Conservation (phyloP, 2,329 filamentous ascomycete species). For the Penicillium oxalicum region DNA sequence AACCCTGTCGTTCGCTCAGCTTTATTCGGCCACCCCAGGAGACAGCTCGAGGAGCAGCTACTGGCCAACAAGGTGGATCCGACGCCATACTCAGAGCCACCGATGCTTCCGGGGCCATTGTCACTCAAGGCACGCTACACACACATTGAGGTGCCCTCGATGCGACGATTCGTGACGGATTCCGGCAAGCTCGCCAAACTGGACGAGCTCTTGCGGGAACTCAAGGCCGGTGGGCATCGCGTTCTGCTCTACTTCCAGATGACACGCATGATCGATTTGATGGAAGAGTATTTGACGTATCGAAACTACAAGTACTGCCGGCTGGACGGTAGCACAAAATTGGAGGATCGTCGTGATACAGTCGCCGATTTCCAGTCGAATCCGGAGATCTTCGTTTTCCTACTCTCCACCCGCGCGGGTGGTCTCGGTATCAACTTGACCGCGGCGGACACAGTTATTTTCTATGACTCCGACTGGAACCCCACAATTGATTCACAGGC, state of each 20-base stretch:
- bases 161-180: slow-evolving; percentile 96
- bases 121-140: slow-evolving; percentile 80
- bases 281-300: slow-evolving; percentile 98
- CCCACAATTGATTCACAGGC: slow-evolving; percentile 97
- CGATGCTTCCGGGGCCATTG: slow-evolving; percentile 71
- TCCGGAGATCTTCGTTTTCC: slow-evolving; percentile 93
- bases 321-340: slow-evolving; percentile 91
- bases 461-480: slow-evolving; percentile 99
- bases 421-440: slow-evolving; percentile 97
- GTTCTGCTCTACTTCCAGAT: slow-evolving; percentile 99
- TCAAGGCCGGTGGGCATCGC: slow-evolving; percentile 88
- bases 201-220: slow-evolving; percentile 76
- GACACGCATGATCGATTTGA: slow-evolving; percentile 98
- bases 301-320: slow-evolving; percentile 99
- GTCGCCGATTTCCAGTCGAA: slow-evolving; percentile 94
- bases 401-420: slow-evolving; percentile 91
- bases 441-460: slow-evolving; percentile 95
- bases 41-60: slow-evolving; percentile 63
- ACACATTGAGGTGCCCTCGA: slow-evolving; percentile 87
- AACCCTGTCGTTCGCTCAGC: slow-evolving; percentile 68
- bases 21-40: slow-evolving; percentile 60
- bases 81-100: slow-evolving; percentile 49
- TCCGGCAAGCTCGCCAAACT: slow-evolving; percentile 92
- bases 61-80: slow-evolving; percentile 66
- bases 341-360: slow-evolving; percentile 93